Conservation (phyloP, 306 rosid genomes). For the Oxytropis ochrocephala region DNA sequence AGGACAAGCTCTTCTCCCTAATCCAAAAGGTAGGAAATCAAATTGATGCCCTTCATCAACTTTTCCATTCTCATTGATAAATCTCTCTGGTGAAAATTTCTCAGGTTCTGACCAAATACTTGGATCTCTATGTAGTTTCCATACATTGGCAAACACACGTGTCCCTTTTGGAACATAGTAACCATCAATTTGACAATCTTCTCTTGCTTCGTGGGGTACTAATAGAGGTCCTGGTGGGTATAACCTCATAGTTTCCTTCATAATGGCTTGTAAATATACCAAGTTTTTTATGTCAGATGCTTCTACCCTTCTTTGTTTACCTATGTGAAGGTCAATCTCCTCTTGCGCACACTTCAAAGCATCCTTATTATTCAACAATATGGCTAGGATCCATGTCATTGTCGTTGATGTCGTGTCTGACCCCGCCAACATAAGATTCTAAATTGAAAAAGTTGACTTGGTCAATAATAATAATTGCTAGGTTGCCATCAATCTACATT, state of each 20-base stretch:
- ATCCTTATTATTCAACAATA: constrained; percentile 30
- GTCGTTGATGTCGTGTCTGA: constrained; percentile 41
- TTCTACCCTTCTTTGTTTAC: constrained; percentile 39
- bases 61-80: too few species aligned
- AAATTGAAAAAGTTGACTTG: background rate
- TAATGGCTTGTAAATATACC: constrained; percentile 37
- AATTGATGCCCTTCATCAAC: too few species aligned
- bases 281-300: constrained; percentile 26
- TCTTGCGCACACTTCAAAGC: constrained; percentile 43
- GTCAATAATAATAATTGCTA: background rate
- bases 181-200: constrained; percentile 16
- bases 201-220: too few species aligned
- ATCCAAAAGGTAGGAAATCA: too few species aligned
- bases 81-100: too few species aligned
- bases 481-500: too few species aligned
- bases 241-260: constrained; percentile 41
- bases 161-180: constrained; percentile 34
- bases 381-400: too few species aligned
- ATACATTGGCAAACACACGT: too few species aligned
- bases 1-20: too few species aligned
- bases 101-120: too few species aligned
- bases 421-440: constrained; percentile 52
- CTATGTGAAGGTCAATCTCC: constrained; percentile 40
- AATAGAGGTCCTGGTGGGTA: constrained; percentile 43
- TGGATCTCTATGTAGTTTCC: too few species aligned